A percentile compares a stretch with the other conserved stretches of the same genome.
These are phyloP conservation scores for Starmerella floricola DNA, from an alignment of 805 yeast species.

Conservation along the genomic window DNA sequence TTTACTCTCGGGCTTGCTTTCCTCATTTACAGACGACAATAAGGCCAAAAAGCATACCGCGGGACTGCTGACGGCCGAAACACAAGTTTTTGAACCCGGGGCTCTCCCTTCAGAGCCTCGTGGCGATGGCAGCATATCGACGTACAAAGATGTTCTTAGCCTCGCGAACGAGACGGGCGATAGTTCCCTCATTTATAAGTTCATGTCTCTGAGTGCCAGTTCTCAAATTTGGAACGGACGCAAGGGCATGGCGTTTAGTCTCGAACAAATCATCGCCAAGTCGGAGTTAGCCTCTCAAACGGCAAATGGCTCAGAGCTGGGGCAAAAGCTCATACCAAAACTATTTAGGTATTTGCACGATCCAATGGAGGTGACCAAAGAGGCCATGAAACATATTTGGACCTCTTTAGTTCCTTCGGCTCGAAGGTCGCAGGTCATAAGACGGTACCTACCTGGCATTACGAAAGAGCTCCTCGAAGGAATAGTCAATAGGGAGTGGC, in stretches of 20 bases:
- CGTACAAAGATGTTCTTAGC: conserved; percentile 78
- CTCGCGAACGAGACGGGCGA: conserved; percentile 93
- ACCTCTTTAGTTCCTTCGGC: conserved; percentile 36
- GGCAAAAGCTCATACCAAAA: conserved; percentile 62
- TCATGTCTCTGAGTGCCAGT: conserved; percentile 81
- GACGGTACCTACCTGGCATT: conserved; percentile 44
- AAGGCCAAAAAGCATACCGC: conserved; percentile 36
- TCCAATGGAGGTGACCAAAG: conserved; percentile 61
- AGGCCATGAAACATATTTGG: conserved; percentile 87
- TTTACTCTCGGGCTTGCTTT: conserved; percentile 57
- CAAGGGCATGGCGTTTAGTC: conserved; percentile 88
- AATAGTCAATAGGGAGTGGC: conserved; percentile 81
- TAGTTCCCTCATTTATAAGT: conserved; percentile 83
- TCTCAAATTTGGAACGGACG: conserved; percentile 86
- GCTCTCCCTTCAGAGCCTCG: conserved; percentile 68
- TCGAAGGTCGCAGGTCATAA: conserved; percentile 45
- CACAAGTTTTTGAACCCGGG: conserved; percentile 77
- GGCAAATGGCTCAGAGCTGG: conserved; percentile 37
- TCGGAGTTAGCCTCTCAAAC: conserved; percentile 51
- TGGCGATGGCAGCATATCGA: conserved; percentile 39
- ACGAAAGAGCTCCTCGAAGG: conserved; percentile 50
- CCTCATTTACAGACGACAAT: conserved; percentile 64
- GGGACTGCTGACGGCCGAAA: conserved; percentile 65
- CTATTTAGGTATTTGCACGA: conserved; percentile 76
- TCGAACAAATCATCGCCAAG: conserved; percentile 73